phyloP scores from a whole-genome alignment of 768 basidiomycete genomes.

The Leucosporidium scottii region DNA sequence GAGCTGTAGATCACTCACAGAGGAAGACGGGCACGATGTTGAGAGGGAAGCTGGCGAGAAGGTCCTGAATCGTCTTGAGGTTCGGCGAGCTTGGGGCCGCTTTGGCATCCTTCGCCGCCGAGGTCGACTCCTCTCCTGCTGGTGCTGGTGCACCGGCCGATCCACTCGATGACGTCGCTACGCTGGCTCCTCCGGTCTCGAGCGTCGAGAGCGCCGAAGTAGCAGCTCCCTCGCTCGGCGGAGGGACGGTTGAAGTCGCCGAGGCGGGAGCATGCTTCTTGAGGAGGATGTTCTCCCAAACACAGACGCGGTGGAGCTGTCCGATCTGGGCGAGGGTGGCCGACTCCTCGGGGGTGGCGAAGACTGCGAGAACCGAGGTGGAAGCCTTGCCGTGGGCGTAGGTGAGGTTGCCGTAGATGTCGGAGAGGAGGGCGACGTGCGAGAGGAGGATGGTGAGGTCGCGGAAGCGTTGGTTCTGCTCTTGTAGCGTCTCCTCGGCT shows the following conservation, averaged over 20 bases:
- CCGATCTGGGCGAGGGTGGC: constrained; percentile 68
- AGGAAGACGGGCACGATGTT: constrained; percentile 77
- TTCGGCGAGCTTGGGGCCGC: constrained; percentile 47
- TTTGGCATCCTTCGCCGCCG: constrained; percentile 7
- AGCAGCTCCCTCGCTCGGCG: not conserved
- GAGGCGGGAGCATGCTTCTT: not conserved
- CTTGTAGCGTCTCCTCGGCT: constrained; percentile 48
- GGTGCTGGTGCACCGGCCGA: too few relatives aligned
- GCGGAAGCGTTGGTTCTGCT: constrained; percentile 62
- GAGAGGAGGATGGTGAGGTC: constrained; percentile 67
- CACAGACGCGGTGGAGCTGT: constrained; percentile 66
- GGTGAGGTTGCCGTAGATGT: constrained; percentile 75
- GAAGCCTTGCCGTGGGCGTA: constrained; percentile 73
- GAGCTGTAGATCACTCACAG: constrained; percentile 49
- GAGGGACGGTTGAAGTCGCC: not conserved
- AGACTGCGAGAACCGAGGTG: constrained; percentile 62
- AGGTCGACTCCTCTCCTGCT: too few relatives aligned
- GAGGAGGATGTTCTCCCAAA: constrained; percentile 73
- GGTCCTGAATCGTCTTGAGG: constrained; percentile 66
- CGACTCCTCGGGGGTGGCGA: constrained; percentile 59
- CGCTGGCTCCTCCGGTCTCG: not conserved
- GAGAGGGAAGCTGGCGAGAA: constrained; percentile 68
- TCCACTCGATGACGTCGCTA: not conserved
- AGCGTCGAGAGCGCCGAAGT: not conserved
- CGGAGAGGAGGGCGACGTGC: constrained; percentile 72